Percentiles rank a stretch among this genome's conserved stretches.
These are phyloP conservation scores for Umbilicus rupestris DNA, from an alignment of 164 flowering plant species.

Conservation along the genomic window DNA sequence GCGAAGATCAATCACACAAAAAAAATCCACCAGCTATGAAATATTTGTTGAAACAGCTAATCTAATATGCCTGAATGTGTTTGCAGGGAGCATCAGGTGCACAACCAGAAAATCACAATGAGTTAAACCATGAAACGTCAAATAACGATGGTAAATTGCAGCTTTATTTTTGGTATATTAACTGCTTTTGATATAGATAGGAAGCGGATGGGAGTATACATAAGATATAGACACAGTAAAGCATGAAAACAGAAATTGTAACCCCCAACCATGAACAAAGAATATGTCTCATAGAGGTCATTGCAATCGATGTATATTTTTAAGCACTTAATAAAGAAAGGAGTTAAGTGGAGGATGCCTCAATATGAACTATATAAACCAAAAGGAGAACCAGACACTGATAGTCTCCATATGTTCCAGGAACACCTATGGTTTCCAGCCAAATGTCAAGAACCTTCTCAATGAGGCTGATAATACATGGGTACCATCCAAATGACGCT, in stretches of 20 bases:
- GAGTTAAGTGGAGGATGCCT: too few relatives aligned
- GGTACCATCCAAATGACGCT: neutral
- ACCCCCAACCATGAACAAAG: too few relatives aligned
- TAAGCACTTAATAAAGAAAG: too few relatives aligned
- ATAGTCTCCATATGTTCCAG: neutral
- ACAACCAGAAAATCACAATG: neutral
- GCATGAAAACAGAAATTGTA: too few relatives aligned
- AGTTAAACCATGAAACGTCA: neutral
- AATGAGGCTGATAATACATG: slow-evolving; percentile 1
- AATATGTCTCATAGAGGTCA: too few relatives aligned
- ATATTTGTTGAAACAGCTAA: neutral
- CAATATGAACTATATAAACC: too few relatives aligned
- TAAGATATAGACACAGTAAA: too few relatives aligned
- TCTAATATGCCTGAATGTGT: neutral
- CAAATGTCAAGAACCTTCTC: neutral
- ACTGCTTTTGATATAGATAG: neutral
- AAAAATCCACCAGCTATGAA: neutral
- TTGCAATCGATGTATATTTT: too few relatives aligned
- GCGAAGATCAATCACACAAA: neutral
- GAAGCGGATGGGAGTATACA: neutral
- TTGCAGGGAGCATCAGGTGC: neutral
- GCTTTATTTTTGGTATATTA: neutral
- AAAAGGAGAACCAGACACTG: neutral
- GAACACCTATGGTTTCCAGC: neutral
- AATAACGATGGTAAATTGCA: neutral